phyloP scores from a whole-genome alignment of 2,329 filamentous ascomycete species.

The Penicillium sp. region DNA sequence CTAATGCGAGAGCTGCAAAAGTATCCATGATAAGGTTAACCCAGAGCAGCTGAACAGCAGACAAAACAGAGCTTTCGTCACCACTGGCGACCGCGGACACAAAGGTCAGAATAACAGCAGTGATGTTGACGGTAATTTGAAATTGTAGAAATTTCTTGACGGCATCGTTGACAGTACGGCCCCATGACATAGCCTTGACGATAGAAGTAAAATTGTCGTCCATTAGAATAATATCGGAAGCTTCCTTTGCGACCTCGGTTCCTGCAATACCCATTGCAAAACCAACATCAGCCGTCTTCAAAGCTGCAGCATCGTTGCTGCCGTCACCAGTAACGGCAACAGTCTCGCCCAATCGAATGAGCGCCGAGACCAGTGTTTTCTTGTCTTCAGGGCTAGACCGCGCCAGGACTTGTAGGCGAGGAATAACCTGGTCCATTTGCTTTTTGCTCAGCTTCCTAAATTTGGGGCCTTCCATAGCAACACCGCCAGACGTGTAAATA shows the following conservation, averaged over 20 bases:
- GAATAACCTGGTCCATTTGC: constrained; percentile 65
- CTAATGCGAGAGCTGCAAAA: constrained; percentile 60
- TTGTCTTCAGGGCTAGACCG: constrained; percentile 74
- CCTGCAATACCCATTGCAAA: constrained; percentile 84
- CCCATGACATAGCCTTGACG: constrained; percentile 78
- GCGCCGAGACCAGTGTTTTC: constrained; percentile 64
- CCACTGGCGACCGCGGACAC: constrained; percentile 58
- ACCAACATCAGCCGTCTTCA: constrained; percentile 76
- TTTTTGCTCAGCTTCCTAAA: constrained; percentile 68
- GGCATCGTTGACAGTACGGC: constrained; percentile 70
- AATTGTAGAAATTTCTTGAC: constrained; percentile 67
- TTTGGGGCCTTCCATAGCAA: constrained; percentile 73
- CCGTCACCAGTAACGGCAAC: constrained; percentile 81
- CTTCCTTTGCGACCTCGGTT: constrained; percentile 80
- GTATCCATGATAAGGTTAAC: constrained; percentile 69
- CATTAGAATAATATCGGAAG: constrained; percentile 81
- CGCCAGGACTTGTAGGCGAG: constrained; percentile 66
- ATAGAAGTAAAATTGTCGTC: constrained; percentile 87
- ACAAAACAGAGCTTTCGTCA: constrained; percentile 57
- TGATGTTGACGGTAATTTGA: constrained; percentile 59
- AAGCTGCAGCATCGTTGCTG: constrained; percentile 76
- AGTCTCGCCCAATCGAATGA: constrained; percentile 70
- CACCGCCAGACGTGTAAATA: constrained; percentile 63
- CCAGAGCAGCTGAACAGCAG: constrained; percentile 65
- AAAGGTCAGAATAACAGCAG: constrained; percentile 62